Percentiles rank a stretch among this genome's conserved stretches.
These are phyloP conservation scores for Tricholoma sp. DNA, from an alignment of 768 basidiomycete species.

Conservation along the genomic window DNA sequence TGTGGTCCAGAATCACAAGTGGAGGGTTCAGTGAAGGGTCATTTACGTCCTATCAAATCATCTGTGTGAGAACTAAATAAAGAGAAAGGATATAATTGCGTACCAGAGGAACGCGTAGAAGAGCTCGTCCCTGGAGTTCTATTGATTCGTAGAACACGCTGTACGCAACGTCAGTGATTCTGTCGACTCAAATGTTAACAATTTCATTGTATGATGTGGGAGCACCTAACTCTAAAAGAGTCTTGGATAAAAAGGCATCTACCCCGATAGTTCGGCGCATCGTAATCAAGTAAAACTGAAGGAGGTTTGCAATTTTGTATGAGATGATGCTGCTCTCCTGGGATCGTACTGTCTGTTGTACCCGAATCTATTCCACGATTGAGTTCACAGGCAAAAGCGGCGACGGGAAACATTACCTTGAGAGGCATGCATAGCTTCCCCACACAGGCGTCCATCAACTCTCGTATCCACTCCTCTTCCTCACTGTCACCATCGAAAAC, in stretches of 20 bases:
- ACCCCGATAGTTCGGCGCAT: conserved; percentile 91
- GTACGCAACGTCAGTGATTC: conserved; percentile 78
- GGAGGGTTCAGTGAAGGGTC: conserved; percentile 75
- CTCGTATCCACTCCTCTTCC: conserved; percentile 75
- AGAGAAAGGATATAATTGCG: conserved; percentile 9
- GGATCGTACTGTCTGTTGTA: conserved; percentile 89
- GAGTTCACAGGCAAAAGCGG: background rate
- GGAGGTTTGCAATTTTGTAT: conserved; percentile 90
- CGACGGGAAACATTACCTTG: conserved; percentile 45
- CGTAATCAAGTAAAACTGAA: conserved; percentile 91
- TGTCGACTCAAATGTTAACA: conserved; percentile 21
- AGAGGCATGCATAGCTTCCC: conserved; percentile 85
- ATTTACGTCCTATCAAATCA: conserved; percentile 46
- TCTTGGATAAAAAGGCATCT: conserved; percentile 70
- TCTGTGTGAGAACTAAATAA: conserved; percentile 14
- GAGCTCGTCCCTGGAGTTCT: conserved; percentile 72
- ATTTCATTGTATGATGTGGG: background rate
- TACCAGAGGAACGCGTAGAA: conserved; percentile 52
- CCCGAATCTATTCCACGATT: conserved; percentile 53
- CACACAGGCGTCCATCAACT: conserved; percentile 77
- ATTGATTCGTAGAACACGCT: conserved; percentile 86
- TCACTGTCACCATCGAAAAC: conserved; percentile 45
- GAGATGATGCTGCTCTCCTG: conserved; percentile 92
- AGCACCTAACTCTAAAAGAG: conserved; percentile 68
- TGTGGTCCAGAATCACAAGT: conserved; percentile 72